Evolutionary conservation across 2,329 filamentous ascomycete genomes (phyloP), one percentile per base, ranked within the genome.

Genomic region (Colletotrichum tamarilloi): DNA sequence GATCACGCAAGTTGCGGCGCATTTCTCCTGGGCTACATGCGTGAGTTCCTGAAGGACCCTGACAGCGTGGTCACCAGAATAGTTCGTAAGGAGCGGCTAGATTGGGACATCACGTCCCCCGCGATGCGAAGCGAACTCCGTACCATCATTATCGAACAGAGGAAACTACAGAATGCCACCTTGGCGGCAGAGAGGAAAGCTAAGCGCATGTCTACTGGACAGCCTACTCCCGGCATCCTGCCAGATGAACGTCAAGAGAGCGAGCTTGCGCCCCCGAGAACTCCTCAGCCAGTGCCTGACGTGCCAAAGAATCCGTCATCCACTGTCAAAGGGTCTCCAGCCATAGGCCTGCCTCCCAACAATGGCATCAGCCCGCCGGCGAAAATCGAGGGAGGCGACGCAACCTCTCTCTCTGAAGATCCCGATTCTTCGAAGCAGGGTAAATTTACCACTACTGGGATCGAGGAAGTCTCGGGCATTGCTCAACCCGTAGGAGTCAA

Each of bases 1-100:
- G 98, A 99, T 79, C 93, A 89, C 77, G 95, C 90, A 74, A 97
- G 99, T 80, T 99, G 97, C 78, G 97, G 97, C 9, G 85, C 98
- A 0, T 99, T 93, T 77, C 85, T 98, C 3, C 85, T 98, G 4
- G 93, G 92, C 2, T 99, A 98, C 78, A 87, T 97, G 66, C 90
- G 95, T 76, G 91, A 93, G 75, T 98, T 99, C 75, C 87, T 97
- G 19, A 87, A 90, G 65, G 84, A 94, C 72, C 96, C 96, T 0
- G 90, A 94, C 75, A 81, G 80, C 0, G 97, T 97, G 76, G 86
- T 94, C 19, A 84, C 84, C 24, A 92, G 89, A 73, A 84, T 97
- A 22, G 84, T 98, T 5, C 87, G 86, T 30, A 89, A 87, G 53
- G 88, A 93, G 76, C 63, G 78, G 5, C 80, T 84, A 2, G 77